These are phyloP conservation scores for Colletotrichum sp. DNA, from an alignment of 2,329 filamentous ascomycete species.

Conservation along the genomic window DNA sequence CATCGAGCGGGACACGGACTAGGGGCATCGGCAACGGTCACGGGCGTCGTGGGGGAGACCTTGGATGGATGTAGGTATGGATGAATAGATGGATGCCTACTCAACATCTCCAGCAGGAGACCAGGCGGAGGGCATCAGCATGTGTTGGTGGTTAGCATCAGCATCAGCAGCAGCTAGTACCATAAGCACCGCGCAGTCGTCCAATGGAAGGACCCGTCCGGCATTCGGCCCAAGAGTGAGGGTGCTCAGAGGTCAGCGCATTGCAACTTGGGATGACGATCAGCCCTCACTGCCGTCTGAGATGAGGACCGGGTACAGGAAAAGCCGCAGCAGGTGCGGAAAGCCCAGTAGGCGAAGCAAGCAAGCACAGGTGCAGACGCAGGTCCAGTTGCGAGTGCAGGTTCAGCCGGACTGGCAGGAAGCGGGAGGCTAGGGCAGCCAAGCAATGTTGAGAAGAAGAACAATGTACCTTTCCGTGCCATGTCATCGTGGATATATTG, in stretches of 20 bases:
- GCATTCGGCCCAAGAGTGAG: neutral
- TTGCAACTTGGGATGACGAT: neutral
- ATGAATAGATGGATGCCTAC: neutral
- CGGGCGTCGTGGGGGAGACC: neutral
- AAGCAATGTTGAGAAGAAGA: neutral
- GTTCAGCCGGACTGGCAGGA: neutral
- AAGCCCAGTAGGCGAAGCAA: neutral
- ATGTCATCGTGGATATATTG: neutral
- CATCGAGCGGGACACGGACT: neutral
- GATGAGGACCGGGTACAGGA: constrained; percentile 5
- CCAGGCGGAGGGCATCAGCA: neutral
- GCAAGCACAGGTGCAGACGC: neutral
- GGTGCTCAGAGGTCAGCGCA: constrained; percentile 3
- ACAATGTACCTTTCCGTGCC: neutral
- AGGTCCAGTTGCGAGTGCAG: neutral
- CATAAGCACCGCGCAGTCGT: neutral
- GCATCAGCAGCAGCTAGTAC: neutral
- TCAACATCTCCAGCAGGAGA: neutral
- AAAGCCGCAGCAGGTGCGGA: neutral
- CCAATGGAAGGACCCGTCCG: neutral
- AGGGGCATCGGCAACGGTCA: neutral
- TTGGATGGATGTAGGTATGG: neutral
- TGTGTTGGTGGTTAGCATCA: neutral
- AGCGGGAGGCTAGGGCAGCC: neutral
- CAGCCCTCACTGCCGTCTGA: neutral